Evolutionary conservation across 345 rosid species (phyloP).

Genomic region (Gossypium arboreum): DNA sequence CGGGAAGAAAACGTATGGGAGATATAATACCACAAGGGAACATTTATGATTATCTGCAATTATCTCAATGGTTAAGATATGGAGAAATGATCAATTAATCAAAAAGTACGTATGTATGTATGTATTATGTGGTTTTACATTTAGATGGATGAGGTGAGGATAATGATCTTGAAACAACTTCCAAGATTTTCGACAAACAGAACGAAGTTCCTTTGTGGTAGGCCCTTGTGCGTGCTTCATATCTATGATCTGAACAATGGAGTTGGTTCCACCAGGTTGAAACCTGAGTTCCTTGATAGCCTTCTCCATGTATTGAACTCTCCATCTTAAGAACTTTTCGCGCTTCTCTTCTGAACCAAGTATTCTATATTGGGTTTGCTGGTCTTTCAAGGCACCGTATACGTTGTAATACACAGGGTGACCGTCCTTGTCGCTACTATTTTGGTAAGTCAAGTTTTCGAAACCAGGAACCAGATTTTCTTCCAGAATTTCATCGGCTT

Average conservation of each 20-base stretch:
- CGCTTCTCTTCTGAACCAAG: constrained; percentile 30
- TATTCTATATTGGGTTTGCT: constrained; percentile 18
- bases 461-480: constrained; percentile 28
- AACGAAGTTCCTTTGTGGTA: constrained; percentile 33
- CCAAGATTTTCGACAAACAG: constrained; percentile 25
- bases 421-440: constrained; percentile 41
- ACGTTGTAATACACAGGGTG: constrained; percentile 38
- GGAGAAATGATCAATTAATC: background rate
- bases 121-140: constrained; percentile 24
- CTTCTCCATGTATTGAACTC: constrained; percentile 42
- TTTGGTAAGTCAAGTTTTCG: constrained; percentile 21
- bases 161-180: constrained; percentile 35
- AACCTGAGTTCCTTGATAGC: constrained; percentile 35
- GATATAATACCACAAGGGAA: constrained; percentile 55
- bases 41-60: constrained; percentile 44
- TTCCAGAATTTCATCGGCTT: constrained; percentile 26
- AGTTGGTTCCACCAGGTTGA: constrained; percentile 36
- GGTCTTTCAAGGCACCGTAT: constrained; percentile 37
- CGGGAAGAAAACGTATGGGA: constrained; percentile 32
- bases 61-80: background rate
- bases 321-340: constrained; percentile 33
- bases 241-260: constrained; percentile 53
- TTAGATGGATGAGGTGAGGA: constrained; percentile 46
- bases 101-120: background rate
- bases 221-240: constrained; percentile 37